phyloP scores from a whole-genome alignment of 2,329 filamentous ascomycete species.

The Drechslera avenae region DNA sequence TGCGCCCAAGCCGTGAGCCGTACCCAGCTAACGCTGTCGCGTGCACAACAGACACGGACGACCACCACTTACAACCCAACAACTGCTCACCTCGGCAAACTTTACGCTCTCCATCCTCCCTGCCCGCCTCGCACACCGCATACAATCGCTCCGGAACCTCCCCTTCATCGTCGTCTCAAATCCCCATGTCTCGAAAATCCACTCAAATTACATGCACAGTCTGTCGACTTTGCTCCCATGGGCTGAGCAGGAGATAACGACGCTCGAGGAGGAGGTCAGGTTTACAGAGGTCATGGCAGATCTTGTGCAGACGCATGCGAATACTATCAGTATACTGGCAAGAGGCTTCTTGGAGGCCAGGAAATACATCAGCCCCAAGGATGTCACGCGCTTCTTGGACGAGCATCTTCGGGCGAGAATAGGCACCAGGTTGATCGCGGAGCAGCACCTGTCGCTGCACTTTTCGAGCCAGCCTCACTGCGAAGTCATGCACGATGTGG shows the following conservation, averaged over 20 bases:
- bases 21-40: slow-evolving; percentile 16
- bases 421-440: slow-evolving; percentile 89
- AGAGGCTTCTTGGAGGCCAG: slow-evolving; percentile 91
- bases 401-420: slow-evolving; percentile 93
- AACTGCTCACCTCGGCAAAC: slow-evolving; percentile 88
- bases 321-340: slow-evolving; percentile 92
- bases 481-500: slow-evolving; percentile 53
- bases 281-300: slow-evolving; percentile 95
- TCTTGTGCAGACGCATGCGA: slow-evolving; percentile 90
- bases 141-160: slow-evolving; percentile 88
- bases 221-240: slow-evolving; percentile 89
- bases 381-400: slow-evolving; percentile 92
- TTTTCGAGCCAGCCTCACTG: slow-evolving; percentile 73
- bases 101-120: slow-evolving; percentile 93
- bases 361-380: slow-evolving; percentile 79
- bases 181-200: slow-evolving; percentile 89
- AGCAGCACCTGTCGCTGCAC: slow-evolving; percentile 95
- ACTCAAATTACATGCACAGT: slow-evolving; percentile 94
- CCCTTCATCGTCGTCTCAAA: slow-evolving; percentile 99
- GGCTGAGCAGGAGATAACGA: slow-evolving; percentile 72
- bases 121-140: slow-evolving; percentile 88
- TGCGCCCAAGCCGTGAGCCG: neutral
- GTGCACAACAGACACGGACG: slow-evolving; percentile 66
- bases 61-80: slow-evolving; percentile 79
- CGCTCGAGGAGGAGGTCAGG: slow-evolving; percentile 81